Base-by-base conservation (phyloP, 768 basidiomycete genomes). In the Astraeus odoratus region DNA sequence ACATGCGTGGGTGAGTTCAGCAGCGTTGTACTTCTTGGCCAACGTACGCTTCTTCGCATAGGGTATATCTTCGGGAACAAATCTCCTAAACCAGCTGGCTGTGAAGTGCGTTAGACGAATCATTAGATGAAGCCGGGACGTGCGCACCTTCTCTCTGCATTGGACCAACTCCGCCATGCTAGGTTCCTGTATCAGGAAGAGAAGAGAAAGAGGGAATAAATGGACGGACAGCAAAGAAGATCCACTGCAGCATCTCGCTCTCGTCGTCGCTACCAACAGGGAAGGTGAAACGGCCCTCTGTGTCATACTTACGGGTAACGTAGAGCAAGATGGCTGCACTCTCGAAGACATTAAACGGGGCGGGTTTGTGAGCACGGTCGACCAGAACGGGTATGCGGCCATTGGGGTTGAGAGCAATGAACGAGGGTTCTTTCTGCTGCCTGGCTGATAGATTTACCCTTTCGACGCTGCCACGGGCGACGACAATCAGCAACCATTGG, bases 111-210 rank as follows among this genome's bases (percentile, higher is more conserved):
- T 9, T 13, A 16, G n/a, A 10, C n/a, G 34, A 13, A 10, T 35
- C 34, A 35, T n/a, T 35, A 16, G 16, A 10, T 35, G 5, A 8
- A 35, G n/a, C n/a, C n/a, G 16, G 16, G 34, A 8, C 10, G n/a
- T 8, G 44, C 42, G 15, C 39, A 61, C 65, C 60, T 67, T 88
- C 85, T 24, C 86, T 85, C 69, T 91, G 86, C 86, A 90, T 92
- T n/a, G 89, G 87, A 22, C 86, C 87, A 19, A 88, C 63, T 20
- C 83, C 87, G 1, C 85, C 87, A 57, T 88, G 85, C 81, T 86
- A 58, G 34, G 39, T 31, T 9, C 13, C 7, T 3, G 41, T 33
- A 29, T 13, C 42, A 38, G 55, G 39, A 5, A 20, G 30, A 20
- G 29, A 15, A 22, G 8, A 27, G 5, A 15, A 12, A 29, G 18